These are phyloP conservation scores for Ganoderma resinaceum DNA, from an alignment of 1,284 basidiomycete genomes.

Conservation along the genomic window DNA sequence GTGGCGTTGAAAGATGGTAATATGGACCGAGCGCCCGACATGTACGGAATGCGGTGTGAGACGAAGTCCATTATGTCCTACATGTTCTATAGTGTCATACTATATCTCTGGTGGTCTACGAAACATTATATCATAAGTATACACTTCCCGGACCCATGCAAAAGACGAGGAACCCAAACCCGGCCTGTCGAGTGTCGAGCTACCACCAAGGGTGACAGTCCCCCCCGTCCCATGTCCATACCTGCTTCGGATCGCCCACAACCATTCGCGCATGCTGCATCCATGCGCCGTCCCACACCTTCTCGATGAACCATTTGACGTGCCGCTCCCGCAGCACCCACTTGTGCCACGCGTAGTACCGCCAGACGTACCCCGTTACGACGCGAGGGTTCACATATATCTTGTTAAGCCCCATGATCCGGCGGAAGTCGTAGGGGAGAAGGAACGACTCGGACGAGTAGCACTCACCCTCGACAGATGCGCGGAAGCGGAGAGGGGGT, in stretches of 20 bases:
- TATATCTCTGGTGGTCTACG: not conserved
- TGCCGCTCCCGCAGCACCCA: constrained; percentile 51
- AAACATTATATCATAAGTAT: not conserved
- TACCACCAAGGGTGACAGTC: constrained; percentile 46
- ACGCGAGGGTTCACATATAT: constrained; percentile 57
- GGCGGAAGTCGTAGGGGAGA: constrained; percentile 61
- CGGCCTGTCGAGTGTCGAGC: not conserved
- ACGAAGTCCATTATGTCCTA: not conserved
- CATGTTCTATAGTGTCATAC: not conserved
- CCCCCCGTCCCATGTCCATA: constrained; percentile 48
- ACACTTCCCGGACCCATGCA: not conserved
- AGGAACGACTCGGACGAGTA: constrained; percentile 62
- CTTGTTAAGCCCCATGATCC: constrained; percentile 47
- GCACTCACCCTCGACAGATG: constrained; percentile 50
- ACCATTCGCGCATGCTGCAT: constrained; percentile 47
- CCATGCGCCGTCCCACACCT: constrained; percentile 46
- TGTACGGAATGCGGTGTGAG: too few species aligned
- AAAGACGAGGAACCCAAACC: not conserved
- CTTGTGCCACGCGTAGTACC: constrained; percentile 54
- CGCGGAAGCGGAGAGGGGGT: constrained; percentile 53
- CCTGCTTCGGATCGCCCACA: constrained; percentile 43
- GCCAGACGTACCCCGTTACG: constrained; percentile 45
- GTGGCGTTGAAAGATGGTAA: too few species aligned
- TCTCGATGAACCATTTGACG: constrained; percentile 53
- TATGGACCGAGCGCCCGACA: too few species aligned